phyloP scores from a whole-genome alignment of 2,329 filamentous ascomycete species.

The Pestalotiopsis sp. region DNA sequence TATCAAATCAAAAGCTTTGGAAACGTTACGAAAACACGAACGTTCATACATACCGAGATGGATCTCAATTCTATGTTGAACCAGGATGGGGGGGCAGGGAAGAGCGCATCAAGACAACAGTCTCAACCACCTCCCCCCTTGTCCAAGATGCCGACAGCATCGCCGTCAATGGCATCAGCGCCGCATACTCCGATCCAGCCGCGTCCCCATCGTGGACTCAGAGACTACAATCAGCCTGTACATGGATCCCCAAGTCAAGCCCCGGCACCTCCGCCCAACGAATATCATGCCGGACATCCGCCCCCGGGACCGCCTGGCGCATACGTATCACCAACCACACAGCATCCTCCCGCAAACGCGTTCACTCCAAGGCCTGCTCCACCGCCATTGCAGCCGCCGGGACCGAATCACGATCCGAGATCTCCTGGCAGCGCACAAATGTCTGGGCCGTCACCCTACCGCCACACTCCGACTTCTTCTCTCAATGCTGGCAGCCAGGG shows the following conservation, averaged over 20 bases:
- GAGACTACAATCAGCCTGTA: slow-evolving; percentile 48
- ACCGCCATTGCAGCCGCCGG: slow-evolving; percentile 44
- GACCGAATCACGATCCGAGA: slow-evolving; percentile 46
- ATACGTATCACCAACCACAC: slow-evolving; percentile 39
- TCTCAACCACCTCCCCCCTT: slow-evolving; percentile 24
- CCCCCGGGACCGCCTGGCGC: slow-evolving; percentile 26
- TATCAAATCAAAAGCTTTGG: not conserved
- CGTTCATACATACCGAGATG: slow-evolving; percentile 33
- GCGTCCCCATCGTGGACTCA: slow-evolving; percentile 44
- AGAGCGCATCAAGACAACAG: slow-evolving; percentile 25
- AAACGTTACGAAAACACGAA: not conserved
- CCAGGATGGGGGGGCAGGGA: slow-evolving; percentile 40
- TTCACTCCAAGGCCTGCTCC: slow-evolving; percentile 33
- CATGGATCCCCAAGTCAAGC: slow-evolving; percentile 42
- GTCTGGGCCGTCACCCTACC: slow-evolving; percentile 49
- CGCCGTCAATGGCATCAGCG: slow-evolving; percentile 26
- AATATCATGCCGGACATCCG: slow-evolving; percentile 38
- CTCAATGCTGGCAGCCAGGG: slow-evolving; percentile 40
- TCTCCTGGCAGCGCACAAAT: slow-evolving; percentile 48
- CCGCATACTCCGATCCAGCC: slow-evolving; percentile 40
- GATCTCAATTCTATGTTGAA: slow-evolving; percentile 58
- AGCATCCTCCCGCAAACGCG: slow-evolving; percentile 38
- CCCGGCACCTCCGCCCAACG: slow-evolving; percentile 40
- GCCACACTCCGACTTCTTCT: slow-evolving; percentile 48
- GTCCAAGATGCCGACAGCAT: slow-evolving; percentile 21